Conservation (phyloP, 768 basidiomycete genomes). For the Phylloporus sp. region DNA sequence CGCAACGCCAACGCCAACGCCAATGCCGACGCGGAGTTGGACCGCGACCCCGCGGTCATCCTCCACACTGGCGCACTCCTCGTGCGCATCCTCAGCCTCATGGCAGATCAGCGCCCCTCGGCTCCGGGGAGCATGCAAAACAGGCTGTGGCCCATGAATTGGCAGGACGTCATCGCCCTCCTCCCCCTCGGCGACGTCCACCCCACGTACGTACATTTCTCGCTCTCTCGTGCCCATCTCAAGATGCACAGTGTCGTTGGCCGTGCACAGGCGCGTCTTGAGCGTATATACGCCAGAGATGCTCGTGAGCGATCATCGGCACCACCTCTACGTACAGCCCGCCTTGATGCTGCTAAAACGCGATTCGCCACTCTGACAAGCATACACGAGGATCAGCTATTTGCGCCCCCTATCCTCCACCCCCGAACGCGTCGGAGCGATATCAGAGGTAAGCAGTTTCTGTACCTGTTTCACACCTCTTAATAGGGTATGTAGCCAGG, state of each 20-base stretch:
- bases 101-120: constrained; percentile 54
- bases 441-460: background rate
- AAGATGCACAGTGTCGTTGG: constrained; percentile 16
- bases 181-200: constrained; percentile 41
- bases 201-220: constrained; percentile 18
- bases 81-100: constrained; percentile 46
- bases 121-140: constrained; percentile 61
- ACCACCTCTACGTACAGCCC: constrained; percentile 12
- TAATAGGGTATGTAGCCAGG: background rate
- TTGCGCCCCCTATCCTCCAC: constrained; percentile 10
- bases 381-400: constrained; percentile 14
- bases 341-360: constrained; percentile 16
- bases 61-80: constrained; percentile 44
- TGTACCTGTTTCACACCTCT: constrained; percentile 9
- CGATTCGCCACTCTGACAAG: constrained; percentile 2
- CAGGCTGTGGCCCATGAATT: constrained; percentile 56
- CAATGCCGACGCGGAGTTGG: constrained; percentile 27
- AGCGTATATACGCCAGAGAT: constrained; percentile 26
- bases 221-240: background rate
- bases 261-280: constrained; percentile 27
- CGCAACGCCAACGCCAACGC: constrained; percentile 16
- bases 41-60: constrained; percentile 37
- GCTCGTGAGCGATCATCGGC: constrained; percentile 5
- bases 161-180: constrained; percentile 60
- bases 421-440: constrained; percentile 13